These are phyloP conservation scores for Lignosus rhinocerotis DNA, from an alignment of 1,284 basidiomycete genomes.

Conservation along the genomic window DNA sequence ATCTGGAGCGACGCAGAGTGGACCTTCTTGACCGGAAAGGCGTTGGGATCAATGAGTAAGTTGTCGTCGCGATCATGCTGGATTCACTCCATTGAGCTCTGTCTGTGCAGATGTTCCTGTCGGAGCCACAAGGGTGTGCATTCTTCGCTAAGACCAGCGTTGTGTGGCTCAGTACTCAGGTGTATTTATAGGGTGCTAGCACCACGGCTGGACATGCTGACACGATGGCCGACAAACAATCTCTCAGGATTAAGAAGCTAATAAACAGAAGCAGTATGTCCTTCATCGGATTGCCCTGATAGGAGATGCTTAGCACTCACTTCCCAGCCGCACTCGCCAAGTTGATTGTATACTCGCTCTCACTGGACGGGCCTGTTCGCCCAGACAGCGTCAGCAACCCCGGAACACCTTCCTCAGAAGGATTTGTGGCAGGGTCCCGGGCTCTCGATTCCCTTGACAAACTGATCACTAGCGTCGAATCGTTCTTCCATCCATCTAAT, in stretches of 20 bases:
- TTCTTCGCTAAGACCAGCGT: not conserved
- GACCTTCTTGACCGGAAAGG: slow-evolving; percentile 84
- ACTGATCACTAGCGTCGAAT: slow-evolving; percentile 91
- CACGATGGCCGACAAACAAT: slow-evolving; percentile 58
- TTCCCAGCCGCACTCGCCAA: slow-evolving; percentile 76
- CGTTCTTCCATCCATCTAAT: slow-evolving; percentile 90
- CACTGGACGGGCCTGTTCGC: slow-evolving; percentile 73
- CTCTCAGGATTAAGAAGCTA: slow-evolving; percentile 77
- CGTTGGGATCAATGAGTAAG: slow-evolving; percentile 86
- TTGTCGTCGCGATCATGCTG: slow-evolving; percentile 13
- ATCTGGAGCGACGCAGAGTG: slow-evolving; percentile 91
- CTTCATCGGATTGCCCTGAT: slow-evolving; percentile 2
- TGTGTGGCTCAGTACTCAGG: slow-evolving; percentile 6
- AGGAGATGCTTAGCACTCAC: not conserved
- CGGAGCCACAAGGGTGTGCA: slow-evolving; percentile 59
- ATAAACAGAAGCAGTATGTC: slow-evolving; percentile 68
- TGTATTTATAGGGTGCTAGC: slow-evolving; percentile 50
- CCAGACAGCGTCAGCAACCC: slow-evolving; percentile 39
- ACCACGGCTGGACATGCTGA: slow-evolving; percentile 72
- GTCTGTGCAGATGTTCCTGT: slow-evolving; percentile 67
- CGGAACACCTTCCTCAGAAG: slow-evolving; percentile 34
- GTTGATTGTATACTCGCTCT: slow-evolving; percentile 90
- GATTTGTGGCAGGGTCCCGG: slow-evolving; percentile 83
- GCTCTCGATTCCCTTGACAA: slow-evolving; percentile 89
- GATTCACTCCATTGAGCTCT: not conserved